Evolutionary conservation across 208 protist species (phyloP).

Genomic region (Acanthamoeba culbertsoni): DNA sequence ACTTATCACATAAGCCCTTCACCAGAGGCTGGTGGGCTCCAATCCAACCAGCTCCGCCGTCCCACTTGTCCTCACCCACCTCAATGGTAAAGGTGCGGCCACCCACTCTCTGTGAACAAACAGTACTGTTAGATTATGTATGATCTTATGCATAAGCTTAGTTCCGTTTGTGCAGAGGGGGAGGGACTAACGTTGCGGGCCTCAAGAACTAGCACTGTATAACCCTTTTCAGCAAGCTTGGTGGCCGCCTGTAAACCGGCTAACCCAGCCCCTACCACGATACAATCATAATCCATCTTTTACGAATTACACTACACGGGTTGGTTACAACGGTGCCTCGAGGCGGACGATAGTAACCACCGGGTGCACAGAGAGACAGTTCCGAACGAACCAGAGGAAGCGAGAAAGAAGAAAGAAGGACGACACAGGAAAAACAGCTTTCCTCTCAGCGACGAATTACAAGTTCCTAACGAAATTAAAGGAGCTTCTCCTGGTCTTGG

Average conservation of each 20-base stretch:
- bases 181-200: conserved; percentile 48
- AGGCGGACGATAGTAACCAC: no score
- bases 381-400: no score
- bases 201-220: conserved; percentile 54
- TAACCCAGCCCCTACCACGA: conserved; percentile 65
- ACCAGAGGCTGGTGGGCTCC: conserved; percentile 47
- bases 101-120: conserved; percentile 26
- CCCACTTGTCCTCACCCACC: conserved; percentile 38
- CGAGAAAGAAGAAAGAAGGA: no score
- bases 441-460: no score
- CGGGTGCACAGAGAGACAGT: no score
- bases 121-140: neutral
- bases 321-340: no score
- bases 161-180: neutral
- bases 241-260: conserved; percentile 52
- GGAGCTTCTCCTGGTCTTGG: neutral
- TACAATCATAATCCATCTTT: conserved; percentile 32
- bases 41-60: conserved; percentile 65
- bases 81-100: conserved; percentile 51
- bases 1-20: neutral
- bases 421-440: no score
- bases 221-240: neutral
- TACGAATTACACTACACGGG: no score
- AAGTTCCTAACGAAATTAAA: no score
- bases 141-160: neutral